Base-by-base conservation (phyloP, 106 monocot genomes). In the Phalaenopsis aphrodite region DNA sequence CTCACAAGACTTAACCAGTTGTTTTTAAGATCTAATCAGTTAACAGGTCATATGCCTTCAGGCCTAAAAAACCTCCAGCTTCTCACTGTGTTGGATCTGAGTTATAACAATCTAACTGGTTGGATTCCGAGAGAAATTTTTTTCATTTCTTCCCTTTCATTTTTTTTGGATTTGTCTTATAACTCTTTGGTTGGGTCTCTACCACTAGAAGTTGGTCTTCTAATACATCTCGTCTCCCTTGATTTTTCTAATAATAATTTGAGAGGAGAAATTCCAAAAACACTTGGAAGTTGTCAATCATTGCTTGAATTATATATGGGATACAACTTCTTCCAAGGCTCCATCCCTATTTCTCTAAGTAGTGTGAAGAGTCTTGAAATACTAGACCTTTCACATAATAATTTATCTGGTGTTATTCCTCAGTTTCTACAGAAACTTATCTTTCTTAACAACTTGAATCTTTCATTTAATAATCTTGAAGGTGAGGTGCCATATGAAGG, bases 401-500 rank as follows among this genome's bases (percentile, higher is more conserved):
- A 80, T 14, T 49, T 81, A 12, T 77, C 73, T 8, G 84, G 84
- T 1, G 2, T 0, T 8, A 55, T 85, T 15, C 84, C 84, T 41
- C 4, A 19, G 0, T 39, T 41, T 67, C 10, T 85, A 5, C 49
- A 52, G 23, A n/a, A 55, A 2, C 37, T 85, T 17, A 6, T 10
- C 5, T 15, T n/a, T 6, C 71, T 85, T 6, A 1, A 81, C 1
- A 41, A 16, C 19, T 21, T 85, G 4, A 58, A 85, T 36, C 81
- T 85, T 17, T 85, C 84, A 9, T 85, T 77, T 69, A 85, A 85
- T 55, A 55, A 78, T 21, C 61, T 85, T 43, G 80, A 56, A 45
- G 84, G 84, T 12, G 36, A 76, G 30, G 55, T 85, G 56, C 84
- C 84, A 30, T 19, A 1, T 8, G 42, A 41, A 30, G 69, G 77